Conservation (phyloP, 768 basidiomycete genomes). For the Boletus pseudopeckii region DNA sequence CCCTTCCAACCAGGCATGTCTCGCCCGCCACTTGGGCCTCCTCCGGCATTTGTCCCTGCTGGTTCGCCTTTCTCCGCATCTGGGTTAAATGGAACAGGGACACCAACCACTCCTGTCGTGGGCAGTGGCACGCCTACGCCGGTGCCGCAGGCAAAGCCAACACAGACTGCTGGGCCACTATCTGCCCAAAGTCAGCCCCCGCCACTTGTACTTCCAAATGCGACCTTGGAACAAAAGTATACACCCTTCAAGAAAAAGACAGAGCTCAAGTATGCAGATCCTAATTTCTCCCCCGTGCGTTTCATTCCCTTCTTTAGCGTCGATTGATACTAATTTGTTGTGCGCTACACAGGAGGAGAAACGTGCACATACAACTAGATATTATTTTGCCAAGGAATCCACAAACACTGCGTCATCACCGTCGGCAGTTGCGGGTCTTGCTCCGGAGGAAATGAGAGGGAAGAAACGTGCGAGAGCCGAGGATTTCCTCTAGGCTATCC, state of each 20-base stretch:
- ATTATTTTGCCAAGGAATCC: slow-evolving; percentile 50
- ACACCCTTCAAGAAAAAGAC: slow-evolving; percentile 75
- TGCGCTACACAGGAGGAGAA: slow-evolving; percentile 63
- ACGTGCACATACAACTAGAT: slow-evolving; percentile 62
- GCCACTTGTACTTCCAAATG: slow-evolving; percentile 49
- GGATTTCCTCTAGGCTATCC: slow-evolving; percentile 61
- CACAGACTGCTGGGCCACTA: slow-evolving; percentile 22
- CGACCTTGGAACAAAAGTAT: slow-evolving; percentile 59
- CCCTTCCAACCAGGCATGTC: slow-evolving; percentile 38
- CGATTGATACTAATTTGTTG: not conserved
- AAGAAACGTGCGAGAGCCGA: slow-evolving; percentile 86
- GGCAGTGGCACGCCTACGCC: slow-evolving; percentile 29
- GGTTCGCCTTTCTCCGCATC: slow-evolving; percentile 30
- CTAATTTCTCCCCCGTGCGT: slow-evolving; percentile 77
- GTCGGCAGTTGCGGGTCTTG: slow-evolving; percentile 28
- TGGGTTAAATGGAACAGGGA: slow-evolving; percentile 19
- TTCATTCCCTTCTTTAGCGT: not conserved
- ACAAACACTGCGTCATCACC: slow-evolving; percentile 21
- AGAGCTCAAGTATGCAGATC: slow-evolving; percentile 66
- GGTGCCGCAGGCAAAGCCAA: not conserved
- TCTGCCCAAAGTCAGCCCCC: slow-evolving; percentile 25
- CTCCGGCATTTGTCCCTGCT: slow-evolving; percentile 37
- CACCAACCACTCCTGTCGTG: slow-evolving; percentile 12
- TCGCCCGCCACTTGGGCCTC: slow-evolving; percentile 31
- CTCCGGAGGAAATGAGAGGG: slow-evolving; percentile 61